Evolutionary conservation across 768 basidiomycete species (phyloP), one percentile per base, ranked within the genome.

Genomic region (Collybiopsis confluens): DNA sequence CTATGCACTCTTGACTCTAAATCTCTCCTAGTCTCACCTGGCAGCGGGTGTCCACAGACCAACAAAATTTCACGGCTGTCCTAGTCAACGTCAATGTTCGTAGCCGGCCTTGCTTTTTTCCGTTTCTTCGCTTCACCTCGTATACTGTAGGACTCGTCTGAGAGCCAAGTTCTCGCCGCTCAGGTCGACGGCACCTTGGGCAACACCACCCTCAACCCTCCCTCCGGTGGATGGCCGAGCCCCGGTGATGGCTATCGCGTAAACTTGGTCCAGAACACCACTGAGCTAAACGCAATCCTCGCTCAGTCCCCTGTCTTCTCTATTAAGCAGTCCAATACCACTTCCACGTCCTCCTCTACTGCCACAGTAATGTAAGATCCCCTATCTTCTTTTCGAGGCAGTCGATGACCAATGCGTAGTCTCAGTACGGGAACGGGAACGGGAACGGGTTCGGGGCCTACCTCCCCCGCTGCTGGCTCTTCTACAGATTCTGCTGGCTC

Each of bases 291-390:
- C 65, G 68, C 69, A 47, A 82, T 93, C 59, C 76, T 82, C 50
- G 89, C 90, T 36, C 90, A 94, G 69, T 91, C 89, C 16, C 48
- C 53, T 24, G 64, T 80, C 52, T 94, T 92, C 68, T 69, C 61
- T 42, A 76, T 80, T 50, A 67, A 64, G 40, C 24, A 40, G 11
- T 28, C 42, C 13, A 37, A 42, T n/a, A 42, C 20, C 10, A 42
- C 53, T 15, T 21, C 50, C 37, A 24, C 40, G 15, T 41, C 46
- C 27, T 24, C 54, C 36, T 50, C 55, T 4, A 21, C 49, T 11
- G 37, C 42, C 20, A 51, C 45, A 23, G 55, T 37, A 45, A 16
- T 33, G 27, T 42, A 40, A 42, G 16, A 21, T 27, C 21, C 45
- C 18, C 35, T 36, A 23, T 16, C n/a, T 40, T 4, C 5, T 40